Base-by-base conservation (phyloP, 2,329 filamentous ascomycete genomes). In the Orbilia ellipsospora region DNA sequence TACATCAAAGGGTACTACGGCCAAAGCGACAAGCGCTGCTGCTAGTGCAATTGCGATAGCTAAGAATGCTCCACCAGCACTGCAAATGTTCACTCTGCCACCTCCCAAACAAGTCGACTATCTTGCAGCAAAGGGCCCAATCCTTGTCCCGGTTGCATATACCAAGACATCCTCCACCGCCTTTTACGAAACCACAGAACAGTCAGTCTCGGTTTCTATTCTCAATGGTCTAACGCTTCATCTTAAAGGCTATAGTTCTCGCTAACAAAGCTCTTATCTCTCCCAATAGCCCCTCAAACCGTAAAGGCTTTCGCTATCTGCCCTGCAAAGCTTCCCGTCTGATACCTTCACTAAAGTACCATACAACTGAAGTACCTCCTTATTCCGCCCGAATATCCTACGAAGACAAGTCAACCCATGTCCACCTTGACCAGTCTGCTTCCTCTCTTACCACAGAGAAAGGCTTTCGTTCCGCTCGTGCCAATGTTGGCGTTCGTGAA, bases 321-420 rank as follows among this genome's bases (percentile, higher is more conserved):
- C 92, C 94, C 79, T 96, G 92, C 81, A 94, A 97, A 78, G 93
- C 93, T 78, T 93, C 93, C 0, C 86, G 88, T 18, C 97, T 97
- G 80, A 90, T 92, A 5, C 92, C 93, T 77, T 93, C 90, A 77
- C 88, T 96, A 80, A 95, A 92, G 84, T 97, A 96, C 83, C 90
- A 94, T 75, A 90, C 93, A 78, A 95, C 93, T 51, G 95, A 98
- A 81, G 88, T 92, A 4, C 89, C 89, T 73, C 95, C 96, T 0
- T 94, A 92, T 80, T 89, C 90, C 36, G 88, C 95, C 3, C 90
- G 93, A 67, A 90, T 99, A 82, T 96, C 91, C 83, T 96, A 95
- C 80, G 94, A 98, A 81, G 95, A 99, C 83, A 90, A 92, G 40
- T 92, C 94, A 40, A 89, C 90, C 8, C 91, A 92, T 81, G 92